Conservation (phyloP, 2,329 filamentous ascomycete species). For the Sclerotiophoma versabilis region DNA sequence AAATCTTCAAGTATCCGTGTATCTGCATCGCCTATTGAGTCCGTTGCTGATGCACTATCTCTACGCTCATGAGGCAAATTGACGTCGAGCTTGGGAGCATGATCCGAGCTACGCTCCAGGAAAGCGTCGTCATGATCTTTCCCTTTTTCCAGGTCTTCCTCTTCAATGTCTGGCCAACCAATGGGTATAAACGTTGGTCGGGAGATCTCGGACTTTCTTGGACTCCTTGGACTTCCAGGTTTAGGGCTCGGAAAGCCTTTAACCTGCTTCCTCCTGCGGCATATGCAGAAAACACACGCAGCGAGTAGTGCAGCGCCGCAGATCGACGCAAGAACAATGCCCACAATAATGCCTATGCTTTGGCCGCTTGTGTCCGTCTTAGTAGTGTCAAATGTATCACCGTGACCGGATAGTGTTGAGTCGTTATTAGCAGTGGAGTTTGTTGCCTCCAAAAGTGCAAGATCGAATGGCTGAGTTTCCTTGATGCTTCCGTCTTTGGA, state of each 20-base stretch:
- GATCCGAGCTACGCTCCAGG: conserved; percentile 35
- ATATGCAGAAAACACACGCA: conserved; percentile 26
- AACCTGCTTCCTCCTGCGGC: conserved; percentile 30
- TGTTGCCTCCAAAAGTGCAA: conserved; percentile 41
- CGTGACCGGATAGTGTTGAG: conserved; percentile 1
- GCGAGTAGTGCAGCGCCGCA: conserved; percentile 38
- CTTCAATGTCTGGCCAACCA: conserved; percentile 32
- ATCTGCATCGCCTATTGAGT: conserved; percentile 51
- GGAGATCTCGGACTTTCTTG: conserved; percentile 50
- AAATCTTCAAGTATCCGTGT: conserved; percentile 47
- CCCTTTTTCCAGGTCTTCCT: conserved; percentile 51
- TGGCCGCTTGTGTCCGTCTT: conserved; percentile 13
- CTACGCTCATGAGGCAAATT: conserved; percentile 36
- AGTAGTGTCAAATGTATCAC: conserved; percentile 15
- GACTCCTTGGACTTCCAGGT: conserved; percentile 29
- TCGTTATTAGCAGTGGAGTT: conserved; percentile 15
- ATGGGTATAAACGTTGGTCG: conserved; percentile 49
- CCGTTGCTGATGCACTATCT: conserved; percentile 46
- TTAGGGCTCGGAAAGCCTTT: conserved; percentile 31
- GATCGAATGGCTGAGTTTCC: conserved; percentile 55
- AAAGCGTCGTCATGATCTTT: conserved; percentile 28
- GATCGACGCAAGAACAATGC: conserved; percentile 44
- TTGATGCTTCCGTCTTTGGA: conserved; percentile 34
- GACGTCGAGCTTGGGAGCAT: conserved; percentile 50
- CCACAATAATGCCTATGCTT: conserved; percentile 32